A percentile compares a stretch with the other conserved stretches of the same genome.
These are phyloP conservation scores for Cordyceps tenuipes DNA, from an alignment of 2,329 filamentous ascomycete species.

Conservation along the genomic window DNA sequence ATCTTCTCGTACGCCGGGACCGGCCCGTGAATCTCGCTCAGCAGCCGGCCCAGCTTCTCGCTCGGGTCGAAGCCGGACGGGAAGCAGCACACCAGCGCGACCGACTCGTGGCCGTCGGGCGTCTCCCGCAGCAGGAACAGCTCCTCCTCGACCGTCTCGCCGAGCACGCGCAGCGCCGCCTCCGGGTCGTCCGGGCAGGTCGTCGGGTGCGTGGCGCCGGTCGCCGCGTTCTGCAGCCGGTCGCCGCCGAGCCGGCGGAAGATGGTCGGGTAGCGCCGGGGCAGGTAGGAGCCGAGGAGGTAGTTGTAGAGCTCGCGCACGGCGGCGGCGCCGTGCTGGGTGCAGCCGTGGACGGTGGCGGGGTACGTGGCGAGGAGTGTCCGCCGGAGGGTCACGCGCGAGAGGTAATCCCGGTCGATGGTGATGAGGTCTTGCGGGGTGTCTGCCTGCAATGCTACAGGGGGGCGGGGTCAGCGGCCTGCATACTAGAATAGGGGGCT, in stretches of 20 bases:
- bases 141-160: constrained; percentile 47
- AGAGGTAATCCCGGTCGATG: constrained; percentile 42
- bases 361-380: constrained; percentile 31
- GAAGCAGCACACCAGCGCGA: constrained; percentile 45
- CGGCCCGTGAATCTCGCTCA: constrained; percentile 42
- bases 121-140: constrained; percentile 41
- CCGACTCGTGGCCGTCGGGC: constrained; percentile 31
- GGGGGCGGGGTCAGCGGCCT: background rate
- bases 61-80: constrained; percentile 45
- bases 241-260: constrained; percentile 33
- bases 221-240: constrained; percentile 24
- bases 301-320: constrained; percentile 42
- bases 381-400: constrained; percentile 33
- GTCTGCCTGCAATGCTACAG: constrained; percentile 36
- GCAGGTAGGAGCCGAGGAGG: constrained; percentile 39
- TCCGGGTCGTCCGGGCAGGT: constrained; percentile 17
- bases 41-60: constrained; percentile 38
- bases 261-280: constrained; percentile 38
- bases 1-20: constrained; percentile 49
- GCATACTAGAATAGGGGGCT: background rate
- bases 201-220: background rate
- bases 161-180: constrained; percentile 32
- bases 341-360: constrained; percentile 33
- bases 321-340: constrained; percentile 30
- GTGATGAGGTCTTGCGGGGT: constrained; percentile 42